Base-by-base conservation (phyloP, 2,329 filamentous ascomycete species). In the Fusarium algeriense region DNA sequence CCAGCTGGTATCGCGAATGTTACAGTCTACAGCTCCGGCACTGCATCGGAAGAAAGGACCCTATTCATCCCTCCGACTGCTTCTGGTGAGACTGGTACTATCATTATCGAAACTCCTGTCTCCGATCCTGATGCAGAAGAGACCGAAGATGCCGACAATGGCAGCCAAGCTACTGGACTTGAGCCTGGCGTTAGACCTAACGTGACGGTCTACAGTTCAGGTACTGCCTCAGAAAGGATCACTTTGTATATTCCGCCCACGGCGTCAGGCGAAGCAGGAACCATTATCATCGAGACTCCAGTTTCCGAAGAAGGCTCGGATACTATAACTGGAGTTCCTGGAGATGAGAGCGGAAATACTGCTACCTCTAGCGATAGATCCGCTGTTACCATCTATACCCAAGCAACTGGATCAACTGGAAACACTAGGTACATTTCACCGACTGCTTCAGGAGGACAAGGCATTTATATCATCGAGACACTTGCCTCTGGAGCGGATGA, bases 241-340 rank as follows among this genome's bases (percentile, higher is more conserved):
- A 69, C 66, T 3, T 6, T 57, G 1, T 69, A 69, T 0, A 38
- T 63, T 5, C 64, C 57, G 5, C 55, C 64, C 0, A 44, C 52
- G 6, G 50, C 32, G 3, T 48, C 54, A 1, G 65, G 50, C 0
- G 40, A 69, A 2, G 30, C 65, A 7, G 67, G 60, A 1, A 70
- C 66, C 2, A 19, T 69, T 3, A 5, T 58, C 6, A 64, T 69
- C 7, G 40, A 48, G 10, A 61, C 57, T 1, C 57, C 48, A 17
- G 11, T 41, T 20, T 43, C 35, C 0, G 57, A n/a, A 2, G 12
- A 4, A 11, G 46, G 17, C 8, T 19, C 38, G 20, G 23, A 15
- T 10, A 34, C 48, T 13, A 30, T 12, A 15, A 63, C 52, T 17
- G 14, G 48, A 17, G 19, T 14, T 10, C 19, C 30, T 0, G 52